A percentile compares a stretch with the other conserved stretches of the same genome.
These are phyloP conservation scores for Catharanthus roseus DNA, from an alignment of 257 asterid species.

Conservation along the genomic window DNA sequence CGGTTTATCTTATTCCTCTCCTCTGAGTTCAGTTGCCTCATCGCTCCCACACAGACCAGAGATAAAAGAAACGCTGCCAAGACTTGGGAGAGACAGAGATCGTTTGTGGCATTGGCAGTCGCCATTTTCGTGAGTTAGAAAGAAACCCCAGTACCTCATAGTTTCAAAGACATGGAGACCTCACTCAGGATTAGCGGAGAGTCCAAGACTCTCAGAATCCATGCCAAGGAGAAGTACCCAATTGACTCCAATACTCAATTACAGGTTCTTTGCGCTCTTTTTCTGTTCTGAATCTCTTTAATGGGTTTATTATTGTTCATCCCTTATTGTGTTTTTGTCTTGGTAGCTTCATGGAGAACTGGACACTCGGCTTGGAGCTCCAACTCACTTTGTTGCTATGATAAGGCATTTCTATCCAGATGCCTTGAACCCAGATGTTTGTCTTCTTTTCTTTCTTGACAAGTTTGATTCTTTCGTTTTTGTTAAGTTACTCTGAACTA, in stretches of 20 bases:
- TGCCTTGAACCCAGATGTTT: conserved; percentile 50
- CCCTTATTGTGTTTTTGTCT: neutral
- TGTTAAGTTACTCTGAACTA: neutral
- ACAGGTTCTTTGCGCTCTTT: conserved; percentile 37
- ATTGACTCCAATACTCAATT: conserved; percentile 39
- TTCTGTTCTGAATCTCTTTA: neutral
- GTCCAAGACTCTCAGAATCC: conserved; percentile 63
- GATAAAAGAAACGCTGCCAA: no score
- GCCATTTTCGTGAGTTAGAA: neutral
- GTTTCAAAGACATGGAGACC: conserved; percentile 52
- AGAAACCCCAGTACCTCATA: neutral
- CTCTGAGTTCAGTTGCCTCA: no score
- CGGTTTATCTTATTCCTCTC: no score
- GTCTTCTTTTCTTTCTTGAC: neutral
- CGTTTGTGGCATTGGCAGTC: neutral
- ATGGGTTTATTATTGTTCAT: neutral
- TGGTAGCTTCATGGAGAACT: conserved; percentile 67
- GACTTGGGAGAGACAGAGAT: no score
- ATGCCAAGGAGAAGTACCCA: conserved; percentile 79
- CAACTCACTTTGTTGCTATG: conserved; percentile 53
- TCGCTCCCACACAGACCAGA: no score
- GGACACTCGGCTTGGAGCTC: conserved; percentile 73
- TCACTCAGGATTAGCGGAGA: conserved; percentile 71
- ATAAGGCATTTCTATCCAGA: conserved; percentile 61
- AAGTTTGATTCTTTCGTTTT: conserved; percentile 1